These are phyloP conservation scores for Ichthyophthirius multifiliis DNA, from an alignment of 169 alveolate species.

Conservation along the genomic window DNA sequence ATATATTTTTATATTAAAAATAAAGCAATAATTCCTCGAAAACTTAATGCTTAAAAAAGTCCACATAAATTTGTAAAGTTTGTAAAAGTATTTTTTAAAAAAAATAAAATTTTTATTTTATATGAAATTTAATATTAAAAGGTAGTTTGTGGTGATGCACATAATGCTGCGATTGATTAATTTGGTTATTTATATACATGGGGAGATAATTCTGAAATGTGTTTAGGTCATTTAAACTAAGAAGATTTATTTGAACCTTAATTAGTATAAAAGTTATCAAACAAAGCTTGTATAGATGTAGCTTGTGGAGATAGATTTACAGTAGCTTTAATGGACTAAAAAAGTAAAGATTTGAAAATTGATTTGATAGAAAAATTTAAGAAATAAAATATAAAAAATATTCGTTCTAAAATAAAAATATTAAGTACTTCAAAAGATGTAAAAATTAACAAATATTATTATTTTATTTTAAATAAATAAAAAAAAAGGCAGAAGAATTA, in stretches of 20 bases:
- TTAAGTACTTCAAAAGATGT: no score
- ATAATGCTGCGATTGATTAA: slow-evolving; percentile 28
- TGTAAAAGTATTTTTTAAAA: no score
- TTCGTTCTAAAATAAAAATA: no score
- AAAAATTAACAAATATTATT: no score
- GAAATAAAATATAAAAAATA: no score
- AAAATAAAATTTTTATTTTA: slow-evolving; percentile 1
- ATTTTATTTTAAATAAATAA: no score
- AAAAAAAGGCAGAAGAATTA: no score
- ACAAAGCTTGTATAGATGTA: slow-evolving; percentile 23
- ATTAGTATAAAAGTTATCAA: slow-evolving; percentile 21
- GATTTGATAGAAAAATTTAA: not conserved
- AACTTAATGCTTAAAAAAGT: slow-evolving; percentile 5
- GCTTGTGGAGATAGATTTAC: slow-evolving; percentile 50
- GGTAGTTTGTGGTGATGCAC: slow-evolving; percentile 42
- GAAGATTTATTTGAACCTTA: slow-evolving; percentile 2
- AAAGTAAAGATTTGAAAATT: not conserved
- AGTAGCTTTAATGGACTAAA: slow-evolving; percentile 22
- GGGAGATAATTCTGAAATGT: slow-evolving; percentile 41
- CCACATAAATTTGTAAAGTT: slow-evolving; percentile 25
- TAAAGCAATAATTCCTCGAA: not conserved
- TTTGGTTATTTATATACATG: slow-evolving; percentile 32
- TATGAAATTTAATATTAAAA: not conserved
- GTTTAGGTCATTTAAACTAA: slow-evolving; percentile 33
- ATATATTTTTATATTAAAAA: not conserved